Base-by-base conservation (phyloP, 2,329 filamentous ascomycete genomes). In the Trichoderma sp. region DNA sequence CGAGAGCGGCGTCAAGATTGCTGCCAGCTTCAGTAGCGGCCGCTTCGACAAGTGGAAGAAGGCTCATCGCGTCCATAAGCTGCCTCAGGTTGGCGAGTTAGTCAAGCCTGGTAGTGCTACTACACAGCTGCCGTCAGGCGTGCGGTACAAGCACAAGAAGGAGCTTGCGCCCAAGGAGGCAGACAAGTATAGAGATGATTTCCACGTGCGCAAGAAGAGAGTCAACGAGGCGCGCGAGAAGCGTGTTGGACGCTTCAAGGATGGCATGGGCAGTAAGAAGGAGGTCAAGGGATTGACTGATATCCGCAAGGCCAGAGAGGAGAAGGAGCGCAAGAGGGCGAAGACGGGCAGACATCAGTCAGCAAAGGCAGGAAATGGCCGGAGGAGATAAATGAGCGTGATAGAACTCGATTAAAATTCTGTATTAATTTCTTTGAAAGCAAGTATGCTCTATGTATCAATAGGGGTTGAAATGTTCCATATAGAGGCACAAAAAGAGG, bases 1-100 rank as follows among this genome's bases (percentile, higher is more conserved):
- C 80, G 97, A 99, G 86, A 94, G 91, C 81, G 97, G 97, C 73
- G 94, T 96, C 87, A 98, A 98, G 88, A 98, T 99, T 80, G 95
- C 97, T 1, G 95, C 97, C 63, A 93, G 90, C 76, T 98, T 99
- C 90, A 93, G 96, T 82, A 95, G 93, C 83, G 97, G 97, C 45
- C 92, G 96, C 63, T 99, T 97, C 86, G 95, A 98, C 82, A 91
- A 90, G 78, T 99, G 97, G 97, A 93, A 93, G 83, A 95, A 93
- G 82, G 91, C 93, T 24, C 94, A 98, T 86, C 93, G 94, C 78
- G 87, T 98, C 64, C 91, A 92, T 75, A 90, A 92, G 21, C 85
- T 97, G 81, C 95, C 95, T 11, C 90, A 93, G 60, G 93, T 95
- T 41, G 97, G 97, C 78, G 96, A 98, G 84, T 84, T 89, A 62